These are phyloP conservation scores for Hymenoscyphus infarciens DNA, from an alignment of 2,329 filamentous ascomycete genomes.

Conservation along the genomic window DNA sequence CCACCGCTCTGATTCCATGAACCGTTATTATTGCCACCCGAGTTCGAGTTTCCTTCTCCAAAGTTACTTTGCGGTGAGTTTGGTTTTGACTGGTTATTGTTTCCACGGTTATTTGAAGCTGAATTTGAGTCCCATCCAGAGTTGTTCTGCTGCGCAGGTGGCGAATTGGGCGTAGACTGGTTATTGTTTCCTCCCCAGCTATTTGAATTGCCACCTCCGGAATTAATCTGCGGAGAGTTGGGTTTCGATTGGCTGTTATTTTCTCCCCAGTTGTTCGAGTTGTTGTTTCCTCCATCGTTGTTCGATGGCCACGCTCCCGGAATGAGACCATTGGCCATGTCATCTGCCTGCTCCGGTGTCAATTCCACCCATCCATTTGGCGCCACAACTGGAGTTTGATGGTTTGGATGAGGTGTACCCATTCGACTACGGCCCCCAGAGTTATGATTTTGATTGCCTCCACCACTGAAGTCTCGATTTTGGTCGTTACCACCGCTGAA, in stretches of 20 bases:
- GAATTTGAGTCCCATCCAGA: conserved; percentile 19
- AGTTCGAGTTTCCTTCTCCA: conserved; percentile 11
- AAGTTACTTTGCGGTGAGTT: conserved; percentile 7
- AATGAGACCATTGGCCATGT: conserved; percentile 9
- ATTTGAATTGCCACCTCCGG: conserved; percentile 6
- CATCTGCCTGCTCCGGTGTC: conserved; percentile 5
- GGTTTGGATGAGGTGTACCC: background rate
- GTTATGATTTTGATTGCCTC: background rate
- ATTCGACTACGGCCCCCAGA: background rate
- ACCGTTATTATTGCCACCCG: conserved; percentile 8
- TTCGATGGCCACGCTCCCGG: conserved; percentile 17
- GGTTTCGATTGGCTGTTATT: conserved; percentile 10
- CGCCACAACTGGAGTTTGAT: background rate
- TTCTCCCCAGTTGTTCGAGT: conserved; percentile 5
- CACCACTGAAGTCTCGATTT: background rate
- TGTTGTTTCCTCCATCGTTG: conserved; percentile 9
- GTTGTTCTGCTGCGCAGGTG: background rate
- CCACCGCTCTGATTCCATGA: conserved; percentile 9
- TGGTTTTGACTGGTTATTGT: conserved; percentile 17
- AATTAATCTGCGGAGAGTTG: background rate
- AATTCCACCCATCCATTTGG: conserved; percentile 7
- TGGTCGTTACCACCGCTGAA: background rate
- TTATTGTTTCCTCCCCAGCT: conserved; percentile 8
- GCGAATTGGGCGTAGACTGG: background rate
- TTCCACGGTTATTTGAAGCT: background rate